phyloP scores from a whole-genome alignment of 2,329 filamentous ascomycete species.

The Pseudogymnoascus sp. region DNA sequence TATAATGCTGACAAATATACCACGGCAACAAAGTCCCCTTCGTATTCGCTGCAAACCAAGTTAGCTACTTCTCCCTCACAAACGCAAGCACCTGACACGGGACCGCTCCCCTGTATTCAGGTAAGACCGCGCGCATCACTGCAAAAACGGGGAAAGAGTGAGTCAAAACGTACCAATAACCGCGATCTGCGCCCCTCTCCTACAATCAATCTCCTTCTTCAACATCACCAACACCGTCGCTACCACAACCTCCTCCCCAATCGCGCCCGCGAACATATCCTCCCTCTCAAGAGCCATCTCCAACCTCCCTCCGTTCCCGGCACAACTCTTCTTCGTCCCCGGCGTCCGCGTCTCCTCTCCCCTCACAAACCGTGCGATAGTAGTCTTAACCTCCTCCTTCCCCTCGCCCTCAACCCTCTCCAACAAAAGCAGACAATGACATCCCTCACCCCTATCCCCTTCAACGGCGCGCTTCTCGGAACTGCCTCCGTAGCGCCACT shows the following conservation, averaged over 20 bases:
- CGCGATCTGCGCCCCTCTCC: not conserved
- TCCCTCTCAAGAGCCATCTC: slow-evolving; percentile 34
- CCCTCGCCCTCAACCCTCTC: slow-evolving; percentile 32
- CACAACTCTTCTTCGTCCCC: slow-evolving; percentile 31
- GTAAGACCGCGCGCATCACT: not conserved
- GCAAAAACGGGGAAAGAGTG: not conserved
- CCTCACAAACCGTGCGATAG: slow-evolving; percentile 37
- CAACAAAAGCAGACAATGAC: slow-evolving; percentile 39
- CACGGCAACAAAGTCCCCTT: not conserved
- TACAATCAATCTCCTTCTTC: slow-evolving; percentile 52
- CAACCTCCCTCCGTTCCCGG: slow-evolving; percentile 44
- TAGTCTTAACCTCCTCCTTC: slow-evolving; percentile 12
- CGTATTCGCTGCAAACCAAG: not conserved
- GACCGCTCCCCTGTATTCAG: not conserved
- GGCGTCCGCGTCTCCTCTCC: slow-evolving; percentile 32
- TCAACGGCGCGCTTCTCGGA: slow-evolving; percentile 36
- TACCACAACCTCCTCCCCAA: slow-evolving; percentile 43
- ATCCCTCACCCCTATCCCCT: slow-evolving; percentile 36
- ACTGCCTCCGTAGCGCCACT: slow-evolving; percentile 45
- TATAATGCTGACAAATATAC: not conserved
- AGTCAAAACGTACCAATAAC: not conserved
- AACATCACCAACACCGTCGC: slow-evolving; percentile 52
- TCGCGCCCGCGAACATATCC: slow-evolving; percentile 26
- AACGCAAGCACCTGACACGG: not conserved
- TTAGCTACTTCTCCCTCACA: not conserved